Percentiles rank a stretch among this genome's conserved stretches.
Evolutionary conservation across 2,329 filamentous ascomycete species (phyloP).

Genomic region (Stachybotrys echinatus): DNA sequence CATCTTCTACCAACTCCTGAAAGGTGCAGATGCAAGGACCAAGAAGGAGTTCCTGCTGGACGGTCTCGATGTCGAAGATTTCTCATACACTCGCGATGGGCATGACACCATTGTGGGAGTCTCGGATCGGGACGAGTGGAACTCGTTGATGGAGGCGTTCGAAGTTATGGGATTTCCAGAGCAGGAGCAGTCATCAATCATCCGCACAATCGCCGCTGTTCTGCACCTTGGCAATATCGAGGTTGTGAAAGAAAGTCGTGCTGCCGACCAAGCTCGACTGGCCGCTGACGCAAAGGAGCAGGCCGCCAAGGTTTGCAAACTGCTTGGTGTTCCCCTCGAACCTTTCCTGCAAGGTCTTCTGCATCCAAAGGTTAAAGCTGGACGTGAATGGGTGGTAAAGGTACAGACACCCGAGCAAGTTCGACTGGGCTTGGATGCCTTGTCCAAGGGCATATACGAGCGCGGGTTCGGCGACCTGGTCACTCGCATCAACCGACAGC

Average conservation of each 20-base stretch:
- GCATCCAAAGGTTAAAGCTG: conserved; percentile 91
- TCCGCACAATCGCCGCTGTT: conserved; percentile 84
- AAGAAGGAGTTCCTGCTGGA: conserved; percentile 74
- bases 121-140: conserved; percentile 89
- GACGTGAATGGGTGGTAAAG: conserved; percentile 97
- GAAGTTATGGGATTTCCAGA: conserved; percentile 88
- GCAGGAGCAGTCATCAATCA: conserved; percentile 74
- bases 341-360: conserved; percentile 83
- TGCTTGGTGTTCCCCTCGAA: conserved; percentile 80
- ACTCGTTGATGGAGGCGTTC: conserved; percentile 84
- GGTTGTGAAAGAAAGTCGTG: conserved; percentile 84
- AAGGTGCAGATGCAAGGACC: conserved; percentile 69
- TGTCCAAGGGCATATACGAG: conserved; percentile 97
- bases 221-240: conserved; percentile 89
- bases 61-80: conserved; percentile 73
- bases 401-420: conserved; percentile 97
- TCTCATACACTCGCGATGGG: conserved; percentile 85
- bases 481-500: conserved; percentile 81
- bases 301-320: conserved; percentile 71
- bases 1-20: conserved; percentile 91
- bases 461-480: conserved; percentile 92
- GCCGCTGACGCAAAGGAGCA: conserved; percentile 69
- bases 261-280: conserved; percentile 84
- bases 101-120: conserved; percentile 90
- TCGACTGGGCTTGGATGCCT: conserved; percentile 78